These are phyloP conservation scores for Sphagnum tenellum DNA, from an alignment of 225 moss, liverwort and hornwort species.

Conservation along the genomic window DNA sequence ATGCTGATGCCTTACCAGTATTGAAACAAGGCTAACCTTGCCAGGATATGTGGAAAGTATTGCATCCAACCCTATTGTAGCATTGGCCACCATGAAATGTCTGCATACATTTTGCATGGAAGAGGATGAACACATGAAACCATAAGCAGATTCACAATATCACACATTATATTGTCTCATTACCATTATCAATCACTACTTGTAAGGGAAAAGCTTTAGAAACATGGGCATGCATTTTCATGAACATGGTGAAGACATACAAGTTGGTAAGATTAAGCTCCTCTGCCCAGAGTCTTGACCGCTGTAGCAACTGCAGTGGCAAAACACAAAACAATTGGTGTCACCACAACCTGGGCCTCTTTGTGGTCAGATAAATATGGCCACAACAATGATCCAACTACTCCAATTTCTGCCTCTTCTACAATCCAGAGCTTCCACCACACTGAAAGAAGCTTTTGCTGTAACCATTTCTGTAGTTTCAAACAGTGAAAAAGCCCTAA, in stretches of 20 bases:
- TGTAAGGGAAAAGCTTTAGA: background rate
- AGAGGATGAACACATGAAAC: background rate
- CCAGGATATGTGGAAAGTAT: conserved; percentile 62
- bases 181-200: background rate
- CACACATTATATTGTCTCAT: background rate
- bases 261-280: conserved; percentile 59
- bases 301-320: conserved; percentile 35
- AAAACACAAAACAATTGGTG: background rate
- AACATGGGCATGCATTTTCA: background rate
- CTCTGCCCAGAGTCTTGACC: conserved; percentile 68
- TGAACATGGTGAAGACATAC: conserved; percentile 8
- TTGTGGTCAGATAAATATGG: no score
- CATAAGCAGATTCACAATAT: background rate
- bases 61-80: conserved; percentile 56
- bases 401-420: no score
- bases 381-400: no score
- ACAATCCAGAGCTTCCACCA: no score
- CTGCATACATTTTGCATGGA: conserved; percentile 6
- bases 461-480: no score
- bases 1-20: conserved; percentile 27
- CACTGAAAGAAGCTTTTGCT: no score
- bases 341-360: no score
- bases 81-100: conserved; percentile 71
- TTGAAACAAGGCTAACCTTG: conserved; percentile 45
- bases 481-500: no score